Evolutionary conservation across 257 asterid species (phyloP).

Genomic region (Solanum neorickii): DNA sequence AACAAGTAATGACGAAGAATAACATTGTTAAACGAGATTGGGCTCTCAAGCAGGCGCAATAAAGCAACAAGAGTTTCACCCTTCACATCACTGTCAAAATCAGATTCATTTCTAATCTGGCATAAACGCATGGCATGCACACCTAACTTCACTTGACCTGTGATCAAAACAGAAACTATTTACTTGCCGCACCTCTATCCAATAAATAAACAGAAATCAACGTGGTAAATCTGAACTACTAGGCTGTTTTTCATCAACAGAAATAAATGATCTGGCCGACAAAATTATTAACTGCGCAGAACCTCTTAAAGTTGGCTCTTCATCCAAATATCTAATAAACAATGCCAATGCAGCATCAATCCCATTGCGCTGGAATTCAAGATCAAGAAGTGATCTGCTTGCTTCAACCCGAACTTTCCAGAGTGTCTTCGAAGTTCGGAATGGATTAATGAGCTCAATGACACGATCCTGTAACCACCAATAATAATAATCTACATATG

Average conservation of each 20-base stretch:
- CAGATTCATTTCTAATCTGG: slow-evolving; percentile 52
- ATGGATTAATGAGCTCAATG: slow-evolving; percentile 59
- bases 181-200: neutral
- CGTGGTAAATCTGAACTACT: neutral
- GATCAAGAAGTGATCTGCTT: slow-evolving; percentile 78
- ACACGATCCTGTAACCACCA: slow-evolving; percentile 58
- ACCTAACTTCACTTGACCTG: slow-evolving; percentile 87
- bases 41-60: slow-evolving; percentile 89
- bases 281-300: neutral
- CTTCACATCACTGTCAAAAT: slow-evolving; percentile 48
- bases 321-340: slow-evolving; percentile 56
- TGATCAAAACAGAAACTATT: slow-evolving; percentile 9
- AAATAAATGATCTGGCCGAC: neutral
- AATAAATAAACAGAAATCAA: neutral
- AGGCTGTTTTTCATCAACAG: neutral
- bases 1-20: slow-evolving; percentile 82
- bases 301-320: slow-evolving; percentile 85
- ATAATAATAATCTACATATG: neutral
- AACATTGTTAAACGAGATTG: slow-evolving; percentile 78
- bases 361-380: slow-evolving; percentile 75
- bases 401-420: slow-evolving; percentile 87
- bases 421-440: slow-evolving; percentile 30
- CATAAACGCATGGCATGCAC: slow-evolving; percentile 78
- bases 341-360: slow-evolving; percentile 63
- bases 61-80: slow-evolving; percentile 73